These are phyloP conservation scores for Phytopythium ostracodes DNA, from an alignment of 352 stramenopile species.

Conservation along the genomic window DNA sequence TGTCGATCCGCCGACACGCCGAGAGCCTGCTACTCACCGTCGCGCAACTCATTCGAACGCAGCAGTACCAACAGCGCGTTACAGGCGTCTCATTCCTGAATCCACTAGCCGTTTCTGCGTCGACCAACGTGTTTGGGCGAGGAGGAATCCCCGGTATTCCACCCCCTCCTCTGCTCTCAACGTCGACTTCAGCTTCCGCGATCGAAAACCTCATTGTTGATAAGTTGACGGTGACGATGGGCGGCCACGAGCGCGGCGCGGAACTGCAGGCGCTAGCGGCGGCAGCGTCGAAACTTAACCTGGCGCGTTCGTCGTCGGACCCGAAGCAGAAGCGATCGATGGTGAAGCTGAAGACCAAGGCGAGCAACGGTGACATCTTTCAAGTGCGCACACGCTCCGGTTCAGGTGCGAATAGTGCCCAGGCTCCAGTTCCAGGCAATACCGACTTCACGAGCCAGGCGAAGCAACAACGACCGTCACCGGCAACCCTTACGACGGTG, in stretches of 20 bases:
- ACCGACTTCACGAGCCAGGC: background rate
- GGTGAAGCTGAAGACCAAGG: conserved; percentile 58
- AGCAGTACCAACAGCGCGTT: conserved; percentile 40
- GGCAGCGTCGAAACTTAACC: conserved; percentile 58
- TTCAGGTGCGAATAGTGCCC: background rate
- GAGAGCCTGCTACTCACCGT: conserved; percentile 67
- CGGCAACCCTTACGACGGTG: background rate
- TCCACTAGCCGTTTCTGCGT: background rate
- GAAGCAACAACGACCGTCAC: conserved; percentile 6
- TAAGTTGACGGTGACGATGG: conserved; percentile 4
- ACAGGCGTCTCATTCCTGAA: conserved; percentile 2
- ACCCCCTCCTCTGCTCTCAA: background rate
- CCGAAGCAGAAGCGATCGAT: conserved; percentile 67
- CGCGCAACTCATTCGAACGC: conserved; percentile 48
- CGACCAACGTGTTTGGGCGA: background rate
- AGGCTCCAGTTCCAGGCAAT: background rate
- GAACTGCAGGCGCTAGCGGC: conserved; percentile 20
- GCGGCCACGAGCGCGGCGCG: background rate
- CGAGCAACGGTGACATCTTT: conserved; percentile 47
- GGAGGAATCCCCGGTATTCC: conserved; percentile 5
- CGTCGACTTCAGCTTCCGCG: conserved; percentile 24
- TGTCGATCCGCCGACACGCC: conserved; percentile 71
- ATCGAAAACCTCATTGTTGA: conserved; percentile 10
- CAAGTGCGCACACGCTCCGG: conserved; percentile 34
- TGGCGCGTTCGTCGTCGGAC: conserved; percentile 71